These are phyloP conservation scores for Cytospora piceicola DNA, from an alignment of 2,329 filamentous ascomycete species.

Conservation along the genomic window DNA sequence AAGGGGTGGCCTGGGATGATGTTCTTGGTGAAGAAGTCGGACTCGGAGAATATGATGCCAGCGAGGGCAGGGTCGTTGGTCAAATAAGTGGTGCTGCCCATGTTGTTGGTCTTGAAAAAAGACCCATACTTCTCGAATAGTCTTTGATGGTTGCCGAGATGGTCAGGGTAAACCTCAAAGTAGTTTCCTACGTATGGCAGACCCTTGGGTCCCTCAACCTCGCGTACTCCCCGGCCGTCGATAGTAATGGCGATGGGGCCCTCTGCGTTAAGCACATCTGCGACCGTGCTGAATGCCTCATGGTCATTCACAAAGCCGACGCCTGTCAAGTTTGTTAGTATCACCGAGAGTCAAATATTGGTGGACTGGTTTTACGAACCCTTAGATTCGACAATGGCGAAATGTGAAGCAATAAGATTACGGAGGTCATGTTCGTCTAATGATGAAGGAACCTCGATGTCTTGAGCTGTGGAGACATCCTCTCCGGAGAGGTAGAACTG, in stretches of 20 bases:
- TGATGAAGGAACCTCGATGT: constrained; percentile 43
- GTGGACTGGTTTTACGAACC: constrained; percentile 36
- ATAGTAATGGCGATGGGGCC: constrained; percentile 49
- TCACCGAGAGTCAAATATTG: not conserved
- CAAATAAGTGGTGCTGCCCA: constrained; percentile 53
- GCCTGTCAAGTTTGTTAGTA: constrained; percentile 35
- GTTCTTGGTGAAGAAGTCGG: constrained; percentile 57
- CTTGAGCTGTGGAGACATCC: constrained; percentile 40
- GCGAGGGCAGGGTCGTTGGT: constrained; percentile 56
- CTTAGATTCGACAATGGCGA: constrained; percentile 48
- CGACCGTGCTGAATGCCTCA: constrained; percentile 38
- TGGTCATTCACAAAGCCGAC: constrained; percentile 43
- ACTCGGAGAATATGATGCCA: constrained; percentile 51
- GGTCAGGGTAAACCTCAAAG: constrained; percentile 60
- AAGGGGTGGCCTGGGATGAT: constrained; percentile 56
- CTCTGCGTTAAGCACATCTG: constrained; percentile 42
- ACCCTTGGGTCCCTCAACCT: constrained; percentile 54
- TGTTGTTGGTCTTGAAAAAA: constrained; percentile 55
- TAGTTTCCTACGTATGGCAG: constrained; percentile 57
- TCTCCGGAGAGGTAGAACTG: constrained; percentile 50
- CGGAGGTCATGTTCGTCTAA: constrained; percentile 44
- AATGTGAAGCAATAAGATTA: constrained; percentile 47
- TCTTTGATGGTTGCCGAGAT: constrained; percentile 59
- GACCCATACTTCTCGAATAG: constrained; percentile 58
- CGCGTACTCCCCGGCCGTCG: constrained; percentile 52